These are phyloP conservation scores for Hypoxylon cercidicola DNA, from an alignment of 495 filamentous ascomycete genomes.

Conservation along the genomic window DNA sequence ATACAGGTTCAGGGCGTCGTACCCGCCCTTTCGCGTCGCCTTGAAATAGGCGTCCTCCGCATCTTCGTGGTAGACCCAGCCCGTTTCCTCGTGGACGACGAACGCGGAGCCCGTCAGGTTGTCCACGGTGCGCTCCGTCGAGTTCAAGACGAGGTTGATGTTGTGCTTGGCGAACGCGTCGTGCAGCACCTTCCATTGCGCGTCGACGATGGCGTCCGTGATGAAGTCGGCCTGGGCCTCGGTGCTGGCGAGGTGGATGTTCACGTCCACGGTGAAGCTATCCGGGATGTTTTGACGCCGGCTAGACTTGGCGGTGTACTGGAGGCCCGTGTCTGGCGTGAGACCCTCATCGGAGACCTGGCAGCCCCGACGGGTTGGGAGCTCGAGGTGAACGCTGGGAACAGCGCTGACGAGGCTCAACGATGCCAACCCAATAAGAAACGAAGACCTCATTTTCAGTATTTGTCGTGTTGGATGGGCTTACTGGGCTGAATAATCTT, in stretches of 20 bases:
- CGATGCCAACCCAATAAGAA: no score
- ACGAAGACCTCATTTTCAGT: no score
- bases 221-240: background rate
- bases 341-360: background rate
- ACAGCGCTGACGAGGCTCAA: no score
- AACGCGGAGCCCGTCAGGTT: background rate
- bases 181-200: background rate
- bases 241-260: slow-evolving; percentile 3
- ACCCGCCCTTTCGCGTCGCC: background rate
- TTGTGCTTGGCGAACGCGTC: background rate
- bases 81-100: background rate
- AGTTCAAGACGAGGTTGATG: background rate
- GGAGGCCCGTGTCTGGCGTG: background rate
- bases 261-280: background rate
- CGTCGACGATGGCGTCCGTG: background rate
- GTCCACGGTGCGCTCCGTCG: background rate
- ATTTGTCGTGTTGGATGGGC: no score
- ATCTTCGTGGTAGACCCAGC: background rate
- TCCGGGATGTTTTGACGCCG: background rate
- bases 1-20: slow-evolving; percentile 1
- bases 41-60: background rate
- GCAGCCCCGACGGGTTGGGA: background rate
- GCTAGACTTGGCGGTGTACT: background rate
- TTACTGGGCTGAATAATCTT: no score
- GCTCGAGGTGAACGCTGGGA: no score